These are phyloP conservation scores for Cladochytrium replicatum DNA, from an alignment of 192 early-diverging fungal genomes.

Conservation along the genomic window DNA sequence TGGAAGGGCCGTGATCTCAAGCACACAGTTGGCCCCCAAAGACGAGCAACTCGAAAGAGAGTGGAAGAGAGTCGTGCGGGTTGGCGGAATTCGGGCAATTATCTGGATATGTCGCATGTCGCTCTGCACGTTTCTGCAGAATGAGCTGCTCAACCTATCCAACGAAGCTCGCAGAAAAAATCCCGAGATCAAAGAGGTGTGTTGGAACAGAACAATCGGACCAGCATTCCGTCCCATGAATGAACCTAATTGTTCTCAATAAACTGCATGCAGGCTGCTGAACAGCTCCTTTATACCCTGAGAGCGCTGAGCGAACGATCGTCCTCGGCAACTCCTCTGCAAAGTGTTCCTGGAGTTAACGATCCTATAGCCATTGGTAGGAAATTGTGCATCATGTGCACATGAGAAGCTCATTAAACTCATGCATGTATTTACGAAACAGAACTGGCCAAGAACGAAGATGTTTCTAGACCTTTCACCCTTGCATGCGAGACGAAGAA, in stretches of 20 bases:
- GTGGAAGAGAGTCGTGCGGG: no score
- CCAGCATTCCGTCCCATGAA: no score
- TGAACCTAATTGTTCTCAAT: conserved; percentile 22
- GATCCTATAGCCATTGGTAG: conserved; percentile 1
- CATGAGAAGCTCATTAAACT: not conserved
- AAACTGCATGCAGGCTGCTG: conserved; percentile 41
- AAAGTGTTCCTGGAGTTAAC: not conserved
- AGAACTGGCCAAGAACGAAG: conserved; percentile 66
- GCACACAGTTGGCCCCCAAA: no score
- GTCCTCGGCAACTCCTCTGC: conserved; percentile 26
- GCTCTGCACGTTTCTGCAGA: conserved; percentile 59
- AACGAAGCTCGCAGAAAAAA: conserved; percentile 80
- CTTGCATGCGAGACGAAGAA: conserved; percentile 79
- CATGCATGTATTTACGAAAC: no score
- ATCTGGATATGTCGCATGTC: no score
- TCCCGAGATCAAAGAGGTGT: conserved; percentile 95
- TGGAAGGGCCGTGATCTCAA: no score
- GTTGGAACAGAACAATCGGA: no score
- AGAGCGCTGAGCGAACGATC: conserved; percentile 46
- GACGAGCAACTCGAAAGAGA: no score
- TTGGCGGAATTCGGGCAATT: no score
- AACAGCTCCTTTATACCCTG: conserved; percentile 51
- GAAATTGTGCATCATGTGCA: not conserved
- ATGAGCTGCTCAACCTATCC: conserved; percentile 74
- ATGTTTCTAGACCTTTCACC: conserved; percentile 72